Percentiles rank a stretch among this genome's conserved stretches.
These are phyloP conservation scores for Aspergillus sp. DNA, from an alignment of 2,329 filamentous ascomycete genomes.

Conservation along the genomic window DNA sequence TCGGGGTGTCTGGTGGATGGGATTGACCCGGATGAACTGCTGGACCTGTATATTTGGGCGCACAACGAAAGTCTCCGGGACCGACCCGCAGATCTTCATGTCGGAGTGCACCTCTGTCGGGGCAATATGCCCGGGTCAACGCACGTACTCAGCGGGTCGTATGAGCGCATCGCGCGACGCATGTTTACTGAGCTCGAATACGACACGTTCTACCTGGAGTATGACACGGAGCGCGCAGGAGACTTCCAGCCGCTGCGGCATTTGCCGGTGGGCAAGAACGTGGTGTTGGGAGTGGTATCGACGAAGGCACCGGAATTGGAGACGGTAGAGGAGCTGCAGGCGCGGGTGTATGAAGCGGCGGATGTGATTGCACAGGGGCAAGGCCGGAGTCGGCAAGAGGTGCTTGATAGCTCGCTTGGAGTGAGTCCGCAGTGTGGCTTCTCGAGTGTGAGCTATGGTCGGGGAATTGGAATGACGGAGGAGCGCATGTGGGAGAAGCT, in stretches of 20 bases:
- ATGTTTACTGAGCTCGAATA: conserved; percentile 61
- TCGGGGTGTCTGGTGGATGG: conserved; percentile 1
- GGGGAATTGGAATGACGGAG: conserved; percentile 56
- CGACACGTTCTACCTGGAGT: conserved; percentile 66
- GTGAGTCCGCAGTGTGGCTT: conserved; percentile 70
- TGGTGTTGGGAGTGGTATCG: conserved; percentile 62
- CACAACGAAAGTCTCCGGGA: conserved; percentile 69
- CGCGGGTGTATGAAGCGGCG: conserved; percentile 58
- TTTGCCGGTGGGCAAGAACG: conserved; percentile 59
- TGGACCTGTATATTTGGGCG: conserved; percentile 70
- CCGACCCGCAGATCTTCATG: conserved; percentile 66
- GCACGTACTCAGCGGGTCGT: conserved; percentile 56
- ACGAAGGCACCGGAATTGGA: conserved; percentile 61
- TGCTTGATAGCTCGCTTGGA: conserved; percentile 60
- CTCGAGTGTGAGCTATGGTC: conserved; percentile 60
- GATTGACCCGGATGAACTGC: conserved; percentile 64
- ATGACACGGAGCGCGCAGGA: conserved; percentile 62
- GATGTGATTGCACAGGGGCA: conserved; percentile 66
- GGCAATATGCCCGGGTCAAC: conserved; percentile 62
- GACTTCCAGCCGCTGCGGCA: conserved; percentile 62
- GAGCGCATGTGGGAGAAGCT: conserved; percentile 72
- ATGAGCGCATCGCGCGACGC: conserved; percentile 64
- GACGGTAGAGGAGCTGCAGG: conserved; percentile 59
- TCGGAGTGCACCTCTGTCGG: conserved; percentile 71
- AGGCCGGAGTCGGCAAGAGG: conserved; percentile 62